Percentiles rank a stretch among this genome's conserved stretches.
phyloP scores from a whole-genome alignment of 192 early-diverging fungal genomes.

The Linderina pennispora region DNA sequence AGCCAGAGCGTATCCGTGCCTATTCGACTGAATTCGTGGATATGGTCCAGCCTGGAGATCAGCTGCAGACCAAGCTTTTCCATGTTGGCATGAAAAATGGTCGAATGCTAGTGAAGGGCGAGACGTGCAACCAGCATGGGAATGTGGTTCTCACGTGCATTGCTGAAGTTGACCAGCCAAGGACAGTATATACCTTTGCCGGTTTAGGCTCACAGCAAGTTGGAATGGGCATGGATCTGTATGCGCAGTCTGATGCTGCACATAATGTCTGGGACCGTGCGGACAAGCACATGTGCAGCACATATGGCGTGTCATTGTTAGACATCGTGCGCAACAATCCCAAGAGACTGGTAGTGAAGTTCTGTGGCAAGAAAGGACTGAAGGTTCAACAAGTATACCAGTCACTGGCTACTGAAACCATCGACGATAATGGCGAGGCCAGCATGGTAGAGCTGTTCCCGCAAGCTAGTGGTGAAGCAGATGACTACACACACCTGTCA shows the following conservation, averaged over 20 bases:
- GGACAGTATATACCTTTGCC: slow-evolving; percentile 87
- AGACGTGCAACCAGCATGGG: slow-evolving; percentile 69
- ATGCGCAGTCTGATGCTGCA: slow-evolving; percentile 71
- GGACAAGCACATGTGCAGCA: slow-evolving; percentile 71
- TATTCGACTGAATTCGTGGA: slow-evolving; percentile 76
- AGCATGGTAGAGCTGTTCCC: slow-evolving; percentile 76
- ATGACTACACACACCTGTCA: slow-evolving; percentile 76
- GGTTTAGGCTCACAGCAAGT: slow-evolving; percentile 92
- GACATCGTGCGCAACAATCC: slow-evolving; percentile 89
- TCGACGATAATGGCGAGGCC: no score
- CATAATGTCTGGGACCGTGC: slow-evolving; percentile 86
- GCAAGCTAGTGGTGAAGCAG: slow-evolving; percentile 61
- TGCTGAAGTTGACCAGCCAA: slow-evolving; percentile 86
- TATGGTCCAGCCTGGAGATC: slow-evolving; percentile 88
- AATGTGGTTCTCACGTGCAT: slow-evolving; percentile 65
- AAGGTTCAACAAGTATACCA: no score
- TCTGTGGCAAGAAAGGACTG: slow-evolving; percentile 79
- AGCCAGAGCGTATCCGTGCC: slow-evolving; percentile 73
- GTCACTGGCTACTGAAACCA: no score
- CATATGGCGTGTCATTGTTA: slow-evolving; percentile 84
- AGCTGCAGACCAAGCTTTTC: slow-evolving; percentile 71
- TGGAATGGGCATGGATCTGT: slow-evolving; percentile 97
- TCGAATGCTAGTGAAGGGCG: slow-evolving; percentile 84
- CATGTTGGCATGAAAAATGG: slow-evolving; percentile 94
- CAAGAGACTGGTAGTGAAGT: slow-evolving; percentile 55